Conservation (phyloP, 2,329 filamentous ascomycete genomes). For the Fusarium sp. region DNA sequence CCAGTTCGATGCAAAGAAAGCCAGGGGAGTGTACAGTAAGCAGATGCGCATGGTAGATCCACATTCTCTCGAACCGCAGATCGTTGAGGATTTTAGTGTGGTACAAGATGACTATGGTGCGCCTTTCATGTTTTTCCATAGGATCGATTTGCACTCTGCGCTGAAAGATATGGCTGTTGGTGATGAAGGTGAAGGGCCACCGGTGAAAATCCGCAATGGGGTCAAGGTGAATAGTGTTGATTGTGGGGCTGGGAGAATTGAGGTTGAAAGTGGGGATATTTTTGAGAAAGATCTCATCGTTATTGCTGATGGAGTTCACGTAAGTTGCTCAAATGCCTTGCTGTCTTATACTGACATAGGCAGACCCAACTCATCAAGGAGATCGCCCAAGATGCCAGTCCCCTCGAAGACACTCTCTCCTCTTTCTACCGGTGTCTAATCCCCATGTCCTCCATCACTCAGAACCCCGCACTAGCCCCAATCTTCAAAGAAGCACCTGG, state of each 20-base stretch:
- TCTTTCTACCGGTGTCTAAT: slow-evolving; percentile 18
- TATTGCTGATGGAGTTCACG: background rate
- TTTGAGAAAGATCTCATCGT: background rate
- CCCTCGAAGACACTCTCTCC: background rate
- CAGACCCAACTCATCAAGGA: background rate
- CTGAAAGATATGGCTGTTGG: background rate
- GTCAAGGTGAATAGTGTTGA: background rate
- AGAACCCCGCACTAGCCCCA: background rate
- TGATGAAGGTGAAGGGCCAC: background rate
- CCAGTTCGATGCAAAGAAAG: background rate
- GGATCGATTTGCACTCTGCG: background rate
- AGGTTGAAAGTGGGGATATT: rapidly evolving
- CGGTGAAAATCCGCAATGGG: background rate
- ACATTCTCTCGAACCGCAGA: background rate
- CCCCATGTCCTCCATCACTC: background rate
- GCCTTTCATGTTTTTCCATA: background rate
- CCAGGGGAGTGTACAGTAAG: background rate
- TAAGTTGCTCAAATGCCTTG: background rate
- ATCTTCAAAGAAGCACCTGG: background rate
- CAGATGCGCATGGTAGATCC: slow-evolving; percentile 15
- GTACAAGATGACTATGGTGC: background rate
- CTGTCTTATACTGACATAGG: no score
- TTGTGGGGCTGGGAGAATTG: rapidly evolving
- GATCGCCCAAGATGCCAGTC: rapidly evolving
- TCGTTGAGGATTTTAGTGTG: background rate